Conservation (phyloP, 768 basidiomycete species). For the Boletus insuetus region DNA sequence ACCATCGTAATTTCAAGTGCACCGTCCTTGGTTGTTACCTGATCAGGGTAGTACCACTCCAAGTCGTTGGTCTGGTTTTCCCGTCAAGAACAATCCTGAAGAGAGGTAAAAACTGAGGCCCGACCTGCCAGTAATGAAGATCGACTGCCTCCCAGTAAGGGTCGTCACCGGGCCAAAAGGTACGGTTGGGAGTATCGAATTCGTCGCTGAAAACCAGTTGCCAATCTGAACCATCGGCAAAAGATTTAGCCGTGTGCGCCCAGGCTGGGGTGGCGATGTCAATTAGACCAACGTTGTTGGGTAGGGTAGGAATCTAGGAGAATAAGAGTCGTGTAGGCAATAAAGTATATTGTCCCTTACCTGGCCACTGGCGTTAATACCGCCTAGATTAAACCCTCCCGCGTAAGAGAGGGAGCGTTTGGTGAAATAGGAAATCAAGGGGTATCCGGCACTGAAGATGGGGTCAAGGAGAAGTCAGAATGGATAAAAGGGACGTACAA, state of each 20-base stretch:
- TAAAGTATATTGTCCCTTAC: constrained; percentile 27
- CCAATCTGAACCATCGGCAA: constrained; percentile 48
- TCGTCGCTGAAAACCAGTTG: constrained; percentile 88
- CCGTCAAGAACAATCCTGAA: neutral
- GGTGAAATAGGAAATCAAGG: constrained; percentile 57
- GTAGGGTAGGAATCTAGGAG: constrained; percentile 51
- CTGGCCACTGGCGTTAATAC: constrained; percentile 75
- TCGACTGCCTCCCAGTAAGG: constrained; percentile 87
- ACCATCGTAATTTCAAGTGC: constrained; percentile 72
- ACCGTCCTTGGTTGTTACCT: constrained; percentile 72
- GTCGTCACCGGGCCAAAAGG: constrained; percentile 80
- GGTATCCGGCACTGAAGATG: constrained; percentile 55
- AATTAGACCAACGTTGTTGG: constrained; percentile 69
- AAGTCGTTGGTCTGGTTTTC: constrained; percentile 57
- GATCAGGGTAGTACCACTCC: constrained; percentile 89
- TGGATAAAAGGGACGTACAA: constrained; percentile 45
- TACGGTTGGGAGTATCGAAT: constrained; percentile 75
- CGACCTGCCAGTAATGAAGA: constrained; percentile 74
- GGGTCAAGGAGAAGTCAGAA: neutral
- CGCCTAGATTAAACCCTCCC: constrained; percentile 73
- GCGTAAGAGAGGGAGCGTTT: constrained; percentile 41
- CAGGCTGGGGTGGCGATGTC: constrained; percentile 71
- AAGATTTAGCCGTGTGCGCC: constrained; percentile 53
- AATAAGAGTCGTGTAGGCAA: neutral
- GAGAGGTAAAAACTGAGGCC: neutral